Percentiles rank a stretch among this genome's conserved stretches.
These are phyloP conservation scores for Chrysosporium queenslandicum DNA, from an alignment of 2,329 filamentous ascomycete genomes.

Conservation along the genomic window DNA sequence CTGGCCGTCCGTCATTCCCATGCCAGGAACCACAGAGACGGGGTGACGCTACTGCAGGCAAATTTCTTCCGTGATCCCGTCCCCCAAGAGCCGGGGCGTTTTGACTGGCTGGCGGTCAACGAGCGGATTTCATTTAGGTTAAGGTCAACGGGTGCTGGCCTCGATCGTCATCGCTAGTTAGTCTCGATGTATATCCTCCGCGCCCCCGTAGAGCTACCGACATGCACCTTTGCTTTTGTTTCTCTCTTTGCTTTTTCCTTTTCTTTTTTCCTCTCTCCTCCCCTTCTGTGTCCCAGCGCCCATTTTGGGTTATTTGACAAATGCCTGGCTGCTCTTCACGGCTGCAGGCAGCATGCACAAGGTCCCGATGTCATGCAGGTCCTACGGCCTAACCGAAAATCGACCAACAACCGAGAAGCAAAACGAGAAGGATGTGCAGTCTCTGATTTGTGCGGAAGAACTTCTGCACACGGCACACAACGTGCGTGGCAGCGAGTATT, in stretches of 20 bases:
- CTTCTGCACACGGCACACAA: neutral
- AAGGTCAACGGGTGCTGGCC: conserved; percentile 12
- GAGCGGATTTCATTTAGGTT: conserved; percentile 3
- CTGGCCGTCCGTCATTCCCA: neutral
- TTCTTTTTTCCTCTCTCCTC: neutral
- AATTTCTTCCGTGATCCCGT: conserved; percentile 12
- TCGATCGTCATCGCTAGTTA: conserved; percentile 10
- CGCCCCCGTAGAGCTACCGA: neutral
- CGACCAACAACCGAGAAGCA: conserved; percentile 2
- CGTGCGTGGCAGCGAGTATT: neutral
- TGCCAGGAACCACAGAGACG: conserved; percentile 12
- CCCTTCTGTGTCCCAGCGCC: neutral
- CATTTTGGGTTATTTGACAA: neutral
- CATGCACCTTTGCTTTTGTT: neutral
- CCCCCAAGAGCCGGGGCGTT: conserved; percentile 7
- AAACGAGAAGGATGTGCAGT: neutral
- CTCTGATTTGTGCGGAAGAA: neutral
- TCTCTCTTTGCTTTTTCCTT: neutral
- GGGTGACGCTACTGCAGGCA: conserved; percentile 16
- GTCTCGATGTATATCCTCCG: conserved; percentile 12
- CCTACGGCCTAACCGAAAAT: conserved; percentile 7
- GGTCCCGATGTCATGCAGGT: conserved; percentile 16
- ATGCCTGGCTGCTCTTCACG: conserved; percentile 7
- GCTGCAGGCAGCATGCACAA: conserved; percentile 14
- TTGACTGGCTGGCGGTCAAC: conserved; percentile 4